A percentile compares a stretch with the other conserved stretches of the same genome.
These are phyloP conservation scores for Irineochytrium annulatum DNA, from an alignment of 192 early-diverging fungal species.

Conservation along the genomic window DNA sequence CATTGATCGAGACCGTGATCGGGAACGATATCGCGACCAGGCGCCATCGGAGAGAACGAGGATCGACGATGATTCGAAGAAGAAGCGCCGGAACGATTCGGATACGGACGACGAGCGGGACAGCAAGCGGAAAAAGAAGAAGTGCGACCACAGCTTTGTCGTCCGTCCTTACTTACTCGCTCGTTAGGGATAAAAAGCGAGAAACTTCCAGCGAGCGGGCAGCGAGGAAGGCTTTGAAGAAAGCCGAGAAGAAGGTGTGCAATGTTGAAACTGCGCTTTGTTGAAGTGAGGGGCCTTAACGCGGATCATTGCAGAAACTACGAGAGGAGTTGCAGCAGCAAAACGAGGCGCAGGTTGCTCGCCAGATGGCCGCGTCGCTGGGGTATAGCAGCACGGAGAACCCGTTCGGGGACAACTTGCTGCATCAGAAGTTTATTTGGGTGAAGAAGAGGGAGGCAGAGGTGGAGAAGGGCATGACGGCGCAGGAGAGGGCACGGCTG, in stretches of 20 bases:
- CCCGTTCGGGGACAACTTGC: constrained; percentile 74
- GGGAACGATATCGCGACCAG: no score
- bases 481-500: constrained; percentile 45
- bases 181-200: constrained; percentile 7
- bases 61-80: no score
- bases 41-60: no score
- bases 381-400: constrained; percentile 74
- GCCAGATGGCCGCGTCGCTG: constrained; percentile 42
- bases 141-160: no score
- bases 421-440: constrained; percentile 89
- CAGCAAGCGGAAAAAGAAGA: no score
- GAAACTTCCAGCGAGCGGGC: not conserved
- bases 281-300: not conserved
- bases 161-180: no score
- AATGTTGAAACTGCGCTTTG: not conserved
- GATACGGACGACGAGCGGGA: no score
- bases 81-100: no score
- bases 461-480: constrained; percentile 58
- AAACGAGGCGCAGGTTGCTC: constrained; percentile 42
- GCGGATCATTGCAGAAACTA: constrained; percentile 25
- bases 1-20: no score
- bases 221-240: not conserved
- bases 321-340: constrained; percentile 43
- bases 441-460: constrained; percentile 88
- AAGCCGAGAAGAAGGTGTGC: not conserved